Evolutionary conservation across 2,329 filamentous ascomycete genomes (phyloP).

Genomic region (Hortaea werneckii): DNA sequence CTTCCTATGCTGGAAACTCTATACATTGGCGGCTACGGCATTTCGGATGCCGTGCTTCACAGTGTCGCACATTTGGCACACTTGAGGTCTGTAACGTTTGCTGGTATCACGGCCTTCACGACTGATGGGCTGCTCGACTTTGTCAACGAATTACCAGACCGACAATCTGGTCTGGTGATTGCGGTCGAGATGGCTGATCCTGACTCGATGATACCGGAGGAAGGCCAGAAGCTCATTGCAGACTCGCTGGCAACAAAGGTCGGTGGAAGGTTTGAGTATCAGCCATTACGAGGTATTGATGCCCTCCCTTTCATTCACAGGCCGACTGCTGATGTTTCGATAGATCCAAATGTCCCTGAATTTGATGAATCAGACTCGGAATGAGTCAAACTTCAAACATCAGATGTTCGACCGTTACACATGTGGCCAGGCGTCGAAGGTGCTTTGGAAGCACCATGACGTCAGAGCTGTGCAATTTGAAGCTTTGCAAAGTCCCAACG

Average conservation of each 20-base stretch:
- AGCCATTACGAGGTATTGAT: constrained; percentile 30
- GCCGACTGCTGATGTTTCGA: background rate
- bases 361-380: constrained; percentile 36
- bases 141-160: constrained; percentile 29
- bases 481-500: background rate
- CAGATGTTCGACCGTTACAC: background rate
- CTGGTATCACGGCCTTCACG: constrained; percentile 47
- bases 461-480: background rate
- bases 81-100: constrained; percentile 45
- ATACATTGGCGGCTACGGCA: constrained; percentile 45
- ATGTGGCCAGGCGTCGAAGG: background rate
- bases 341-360: constrained; percentile 37
- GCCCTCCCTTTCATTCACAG: background rate
- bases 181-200: constrained; percentile 37
- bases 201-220: constrained; percentile 29
- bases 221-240: constrained; percentile 29
- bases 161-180: constrained; percentile 34
- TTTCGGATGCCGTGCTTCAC: constrained; percentile 40
- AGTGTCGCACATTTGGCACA: constrained; percentile 37
- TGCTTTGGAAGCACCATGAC: constrained; percentile 1
- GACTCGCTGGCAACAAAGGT: constrained; percentile 30
- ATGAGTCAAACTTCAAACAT: constrained; percentile 13
- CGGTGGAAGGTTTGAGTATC: constrained; percentile 36
- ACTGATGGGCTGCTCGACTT: constrained; percentile 39
- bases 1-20: constrained; percentile 46